Conservation (phyloP, 1,284 basidiomycete genomes). For the Cerrena zonata region DNA sequence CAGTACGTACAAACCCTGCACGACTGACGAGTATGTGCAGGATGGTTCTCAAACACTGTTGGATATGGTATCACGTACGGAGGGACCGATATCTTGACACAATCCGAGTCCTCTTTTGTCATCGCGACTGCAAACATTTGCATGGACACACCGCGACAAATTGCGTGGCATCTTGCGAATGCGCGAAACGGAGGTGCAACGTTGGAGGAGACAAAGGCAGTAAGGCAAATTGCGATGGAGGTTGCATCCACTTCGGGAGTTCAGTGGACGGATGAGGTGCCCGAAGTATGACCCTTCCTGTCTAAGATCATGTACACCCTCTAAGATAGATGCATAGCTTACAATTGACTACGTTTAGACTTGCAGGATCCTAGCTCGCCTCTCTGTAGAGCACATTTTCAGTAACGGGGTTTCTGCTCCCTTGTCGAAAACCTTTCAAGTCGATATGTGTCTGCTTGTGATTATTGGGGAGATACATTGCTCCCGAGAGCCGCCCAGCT, state of each 20-base stretch:
- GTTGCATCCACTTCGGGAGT: conserved; percentile 17
- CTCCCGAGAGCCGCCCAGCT: too few species aligned
- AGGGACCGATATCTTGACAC: conserved; percentile 34
- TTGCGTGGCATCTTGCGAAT: conserved; percentile 50
- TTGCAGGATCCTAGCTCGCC: too few species aligned
- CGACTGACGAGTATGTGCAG: conserved; percentile 22
- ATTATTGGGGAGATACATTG: too few species aligned
- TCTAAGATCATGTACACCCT: too few species aligned
- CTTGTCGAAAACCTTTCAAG: too few species aligned
- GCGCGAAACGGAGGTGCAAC: conserved; percentile 31
- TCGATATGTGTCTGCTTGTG: too few species aligned
- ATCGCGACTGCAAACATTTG: conserved; percentile 47
- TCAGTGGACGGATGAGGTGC: conserved; percentile 11
- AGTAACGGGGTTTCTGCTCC: too few species aligned
- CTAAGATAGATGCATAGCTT: too few species aligned
- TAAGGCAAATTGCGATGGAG: conserved; percentile 29
- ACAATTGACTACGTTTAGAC: too few species aligned
- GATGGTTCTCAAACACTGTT: conserved; percentile 46
- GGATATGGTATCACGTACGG: conserved; percentile 48
- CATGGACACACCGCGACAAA: conserved; percentile 46
- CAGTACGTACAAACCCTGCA: too few species aligned
- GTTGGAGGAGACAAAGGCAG: conserved; percentile 27
- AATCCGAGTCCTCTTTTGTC: conserved; percentile 42
- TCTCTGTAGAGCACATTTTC: too few species aligned
- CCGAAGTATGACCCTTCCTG: conserved; percentile 11